These are phyloP conservation scores for Astraeus odoratus DNA, from an alignment of 768 basidiomycete genomes.

Conservation along the genomic window DNA sequence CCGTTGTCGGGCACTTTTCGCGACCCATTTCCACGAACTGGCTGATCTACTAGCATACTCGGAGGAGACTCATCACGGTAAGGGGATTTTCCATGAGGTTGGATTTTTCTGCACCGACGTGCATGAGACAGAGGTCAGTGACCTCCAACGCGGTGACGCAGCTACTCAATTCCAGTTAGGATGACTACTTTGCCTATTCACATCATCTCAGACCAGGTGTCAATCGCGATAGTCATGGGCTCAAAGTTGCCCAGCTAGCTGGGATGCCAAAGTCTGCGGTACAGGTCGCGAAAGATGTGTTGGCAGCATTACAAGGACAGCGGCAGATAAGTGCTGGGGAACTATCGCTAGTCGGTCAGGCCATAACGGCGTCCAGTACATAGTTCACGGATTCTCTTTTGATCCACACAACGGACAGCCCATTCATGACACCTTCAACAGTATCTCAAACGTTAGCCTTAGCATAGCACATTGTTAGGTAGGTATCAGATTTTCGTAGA, in stretches of 20 bases:
- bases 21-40: conserved; percentile 97
- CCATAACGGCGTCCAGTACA: conserved; percentile 10
- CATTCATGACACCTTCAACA: background rate
- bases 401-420: too few relatives aligned
- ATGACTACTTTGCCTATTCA: conserved; percentile 75
- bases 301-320: conserved; percentile 33
- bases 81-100: conserved; percentile 51
- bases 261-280: conserved; percentile 69
- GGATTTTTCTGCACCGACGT: conserved; percentile 89
- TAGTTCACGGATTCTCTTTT: background rate
- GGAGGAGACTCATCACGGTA: conserved; percentile 31
- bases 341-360: conserved; percentile 28
- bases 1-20: conserved; percentile 81
- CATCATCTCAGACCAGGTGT: conserved; percentile 77
- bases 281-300: conserved; percentile 48
- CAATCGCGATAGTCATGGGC: conserved; percentile 84
- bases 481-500: background rate
- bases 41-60: conserved; percentile 73
- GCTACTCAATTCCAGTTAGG: conserved; percentile 33
- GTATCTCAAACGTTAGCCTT: too few relatives aligned
- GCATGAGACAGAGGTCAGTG: conserved; percentile 64
- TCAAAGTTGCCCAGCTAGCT: conserved; percentile 84
- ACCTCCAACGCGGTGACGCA: background rate
- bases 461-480: too few relatives aligned
- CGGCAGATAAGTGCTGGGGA: conserved; percentile 20